phyloP scores from a whole-genome alignment of 2,329 filamentous ascomycete species.

The Westerdykella aurantiaca region DNA sequence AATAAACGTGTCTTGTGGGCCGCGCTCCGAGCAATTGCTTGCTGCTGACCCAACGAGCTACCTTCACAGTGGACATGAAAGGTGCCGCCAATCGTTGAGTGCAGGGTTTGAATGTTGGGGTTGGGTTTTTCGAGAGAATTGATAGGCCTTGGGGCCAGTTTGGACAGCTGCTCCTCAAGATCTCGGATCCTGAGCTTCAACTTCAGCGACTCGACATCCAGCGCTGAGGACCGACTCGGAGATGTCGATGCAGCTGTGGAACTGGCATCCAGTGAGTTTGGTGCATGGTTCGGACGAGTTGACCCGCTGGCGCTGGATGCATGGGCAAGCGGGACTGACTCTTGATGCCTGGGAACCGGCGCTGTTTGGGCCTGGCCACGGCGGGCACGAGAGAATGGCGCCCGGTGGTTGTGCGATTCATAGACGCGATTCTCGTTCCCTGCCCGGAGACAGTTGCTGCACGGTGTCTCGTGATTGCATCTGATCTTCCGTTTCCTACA shows the following conservation, averaged over 20 bases:
- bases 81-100: constrained; percentile 39
- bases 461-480: constrained; percentile 56
- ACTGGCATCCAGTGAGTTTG: constrained; percentile 3
- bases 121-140: constrained; percentile 6
- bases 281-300: constrained; percentile 1
- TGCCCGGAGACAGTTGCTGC: constrained; percentile 55
- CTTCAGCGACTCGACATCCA: constrained; percentile 36
- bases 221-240: constrained; percentile 15
- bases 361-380: no score
- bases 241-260: constrained; percentile 13
- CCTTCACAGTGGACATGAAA: constrained; percentile 42
- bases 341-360: neutral
- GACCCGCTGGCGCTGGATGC: constrained; percentile 4
- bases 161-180: constrained; percentile 42
- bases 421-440: constrained; percentile 53
- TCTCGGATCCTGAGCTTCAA: constrained; percentile 36
- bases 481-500: constrained; percentile 58
- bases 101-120: constrained; percentile 35
- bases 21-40: constrained; percentile 40
- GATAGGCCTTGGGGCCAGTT: no score
- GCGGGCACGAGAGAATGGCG: neutral
- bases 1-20: constrained; percentile 53
- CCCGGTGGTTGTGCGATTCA: constrained; percentile 13
- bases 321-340: constrained; percentile 1
- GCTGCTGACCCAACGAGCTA: constrained; percentile 23